Evolutionary conservation across 352 stramenopile species (phyloP).

Genomic region (Aphanomyces invadans): DNA sequence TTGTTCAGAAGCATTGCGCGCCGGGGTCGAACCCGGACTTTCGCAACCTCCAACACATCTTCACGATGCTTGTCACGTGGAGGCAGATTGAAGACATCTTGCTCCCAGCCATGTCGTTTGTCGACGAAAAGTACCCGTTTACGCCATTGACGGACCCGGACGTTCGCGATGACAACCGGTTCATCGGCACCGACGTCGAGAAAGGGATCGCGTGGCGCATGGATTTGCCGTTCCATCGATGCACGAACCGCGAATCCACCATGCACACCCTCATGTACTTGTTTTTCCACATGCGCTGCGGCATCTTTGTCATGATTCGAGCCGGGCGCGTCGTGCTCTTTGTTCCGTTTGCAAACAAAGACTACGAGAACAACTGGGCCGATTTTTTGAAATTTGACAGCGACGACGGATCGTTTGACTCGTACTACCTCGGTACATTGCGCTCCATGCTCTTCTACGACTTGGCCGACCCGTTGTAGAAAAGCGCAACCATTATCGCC

Average conservation of each 20-base stretch:
- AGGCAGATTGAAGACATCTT: constrained; percentile 66
- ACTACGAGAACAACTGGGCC: constrained; percentile 96
- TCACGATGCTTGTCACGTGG: constrained; percentile 89
- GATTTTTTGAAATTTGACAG: constrained; percentile 87
- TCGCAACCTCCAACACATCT: constrained; percentile 85
- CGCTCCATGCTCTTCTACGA: too few species aligned
- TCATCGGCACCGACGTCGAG: constrained; percentile 45
- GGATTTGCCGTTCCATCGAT: constrained; percentile 90
- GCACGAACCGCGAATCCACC: constrained; percentile 79
- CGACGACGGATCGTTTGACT: constrained; percentile 79
- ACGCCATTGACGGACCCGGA: constrained; percentile 32
- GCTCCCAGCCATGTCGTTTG: constrained; percentile 70
- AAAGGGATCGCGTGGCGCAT: constrained; percentile 72
- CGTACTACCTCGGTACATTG: constrained; percentile 84
- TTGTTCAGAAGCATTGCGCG: constrained; percentile 80
- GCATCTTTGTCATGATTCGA: constrained; percentile 98
- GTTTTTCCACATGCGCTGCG: constrained; percentile 98
- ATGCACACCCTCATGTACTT: constrained; percentile 96
- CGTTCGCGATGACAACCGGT: constrained; percentile 46
- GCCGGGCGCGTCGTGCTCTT: constrained; percentile 94
- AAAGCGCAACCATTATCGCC: constrained; percentile 70
- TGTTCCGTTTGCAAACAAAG: constrained; percentile 94
- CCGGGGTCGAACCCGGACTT: constrained; percentile 86
- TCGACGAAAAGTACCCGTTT: constrained; percentile 55
- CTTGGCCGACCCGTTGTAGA: too few species aligned